Base-by-base conservation (phyloP, 2,329 filamentous ascomycete genomes). In the Metarhizium robertsii region DNA sequence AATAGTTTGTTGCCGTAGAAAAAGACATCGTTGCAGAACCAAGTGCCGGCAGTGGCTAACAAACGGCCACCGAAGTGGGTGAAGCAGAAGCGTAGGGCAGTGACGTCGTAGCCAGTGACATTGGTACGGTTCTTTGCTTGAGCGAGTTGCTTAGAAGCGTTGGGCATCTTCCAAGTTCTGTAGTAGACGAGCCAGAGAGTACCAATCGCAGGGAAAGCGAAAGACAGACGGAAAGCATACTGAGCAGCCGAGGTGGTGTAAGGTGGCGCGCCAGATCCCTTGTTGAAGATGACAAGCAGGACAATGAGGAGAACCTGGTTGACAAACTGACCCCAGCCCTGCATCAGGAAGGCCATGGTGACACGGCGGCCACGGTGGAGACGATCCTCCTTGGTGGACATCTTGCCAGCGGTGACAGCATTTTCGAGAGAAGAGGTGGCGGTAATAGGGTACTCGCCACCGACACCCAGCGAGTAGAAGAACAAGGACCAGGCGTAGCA, bases 1-100 rank as follows among this genome's bases (percentile, higher is more conserved):
- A 96, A 96, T 54, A 96, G 86, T 80, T 96, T 96, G 86, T 96
- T 96, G 64, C 92, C 92, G 76, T 97, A 97, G 79, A 97, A 97
- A 80, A 97, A 96, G 62, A 97, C 87, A 67, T 97, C 92, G 72
- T 97, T 97, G 75, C 86, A 89, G 73, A 92, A 97, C 92, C 92
- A 97, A 40, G 85, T 83, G 55, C 88, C 88, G 11, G 92, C 85
- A 20, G 92, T 96, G 52, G 92, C 92, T 20, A 96, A 67, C 29
- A 97, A 75, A 62, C 92, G 90, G 53, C 88, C 87, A 50, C 91
- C 90, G 62, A 96, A 97, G 75, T 95, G 84, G 56, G 74, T 81
- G 73, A 92, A 83, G 49, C 90, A 92, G 65, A 90, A 76, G 62
- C 81, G 81, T 54, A 97, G 79, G 32, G 92, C 95, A 64, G 86